Base-by-base conservation (phyloP, 2,329 filamentous ascomycete species). In the Trichoderma sp. region DNA sequence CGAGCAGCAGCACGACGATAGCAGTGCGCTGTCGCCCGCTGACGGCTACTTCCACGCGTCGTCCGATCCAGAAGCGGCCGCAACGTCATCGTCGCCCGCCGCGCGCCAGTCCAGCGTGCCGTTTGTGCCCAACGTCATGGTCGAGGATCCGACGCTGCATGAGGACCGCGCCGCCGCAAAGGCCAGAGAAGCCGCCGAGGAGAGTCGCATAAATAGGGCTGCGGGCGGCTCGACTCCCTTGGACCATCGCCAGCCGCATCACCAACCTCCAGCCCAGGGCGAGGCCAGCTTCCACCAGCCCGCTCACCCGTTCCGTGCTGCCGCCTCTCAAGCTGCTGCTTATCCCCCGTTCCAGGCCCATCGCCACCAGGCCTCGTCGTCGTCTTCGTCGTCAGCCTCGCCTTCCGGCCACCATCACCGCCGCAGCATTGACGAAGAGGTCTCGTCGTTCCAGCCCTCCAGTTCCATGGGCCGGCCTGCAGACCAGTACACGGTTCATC, bases 11-110 rank as follows among this genome's bases (percentile, higher is more conserved):
- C 46, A 70, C 16, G 74, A 76, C 65, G 77, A 80, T 8, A n/a
- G 39, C 18, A n/a, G 39, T 67, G 77, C 78, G 51, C 76, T 85
- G 68, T 86, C 84, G 34, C 84, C 84, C 49, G 81, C 83, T n/a
- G 83, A 86, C 70, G 84, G 83, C 43, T 85, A 85, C 79, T 86
- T 86, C 74, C 79, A 80, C 73, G 77, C 79, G 75, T 81, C 80
- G 32, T 79, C 73, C 8, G 51, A 30, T 30, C 55, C 51, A 67
- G 54, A 66, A 37, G 68, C 58, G n/a, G 58, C 69, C 61, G 70
- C 65, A 14, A 71, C 73, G 69, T 73, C 76, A 69, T 75, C 73
- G 21, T 69, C 26, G 26, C 26, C 26, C 70, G 24, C 71, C 69
- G 67, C 71, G 60, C 73, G 71, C 69, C 68, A 73, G 37, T 76